A percentile compares a stretch with the other conserved stretches of the same genome.
Conservation (phyloP, 305 asterid genomes). For the Plantago coronopus region DNA sequence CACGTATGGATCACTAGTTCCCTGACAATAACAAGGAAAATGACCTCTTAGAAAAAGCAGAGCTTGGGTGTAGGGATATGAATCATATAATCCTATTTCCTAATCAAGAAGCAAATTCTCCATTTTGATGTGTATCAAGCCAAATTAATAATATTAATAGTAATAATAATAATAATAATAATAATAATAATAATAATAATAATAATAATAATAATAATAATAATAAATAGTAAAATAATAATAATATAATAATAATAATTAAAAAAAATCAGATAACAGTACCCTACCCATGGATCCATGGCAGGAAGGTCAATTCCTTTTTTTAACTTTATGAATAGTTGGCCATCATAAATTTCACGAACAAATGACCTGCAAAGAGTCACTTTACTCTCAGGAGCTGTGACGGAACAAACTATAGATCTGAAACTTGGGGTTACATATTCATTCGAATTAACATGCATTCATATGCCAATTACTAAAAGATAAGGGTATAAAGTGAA, state of each 20-base stretch:
- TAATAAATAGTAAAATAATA: too few relatives aligned
- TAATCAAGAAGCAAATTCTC: slow-evolving; percentile 13
- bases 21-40: slow-evolving; percentile 46
- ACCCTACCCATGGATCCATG: slow-evolving; percentile 97
- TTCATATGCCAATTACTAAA: too few relatives aligned
- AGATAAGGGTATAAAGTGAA: too few relatives aligned
- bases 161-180: too few relatives aligned
- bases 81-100: slow-evolving; percentile 8
- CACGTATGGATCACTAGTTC: slow-evolving; percentile 97
- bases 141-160: too few relatives aligned
- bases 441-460: slow-evolving; percentile 24
- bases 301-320: slow-evolving; percentile 80
- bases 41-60: slow-evolving; percentile 2
- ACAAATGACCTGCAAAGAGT: slow-evolving; percentile 63
- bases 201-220: too few relatives aligned
- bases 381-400: slow-evolving; percentile 1
- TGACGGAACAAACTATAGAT: slow-evolving; percentile 9
- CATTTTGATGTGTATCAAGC: neutral
- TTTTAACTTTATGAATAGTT: slow-evolving; percentile 75
- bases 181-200: too few relatives aligned
- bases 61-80: slow-evolving; percentile 4
- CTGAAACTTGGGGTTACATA: slow-evolving; percentile 29
- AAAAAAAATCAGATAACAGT: slow-evolving; percentile 23
- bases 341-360: slow-evolving; percentile 93
- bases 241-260: too few relatives aligned